Base-by-base conservation (phyloP, 345 rosid genomes). In the Brassica juncea region DNA sequence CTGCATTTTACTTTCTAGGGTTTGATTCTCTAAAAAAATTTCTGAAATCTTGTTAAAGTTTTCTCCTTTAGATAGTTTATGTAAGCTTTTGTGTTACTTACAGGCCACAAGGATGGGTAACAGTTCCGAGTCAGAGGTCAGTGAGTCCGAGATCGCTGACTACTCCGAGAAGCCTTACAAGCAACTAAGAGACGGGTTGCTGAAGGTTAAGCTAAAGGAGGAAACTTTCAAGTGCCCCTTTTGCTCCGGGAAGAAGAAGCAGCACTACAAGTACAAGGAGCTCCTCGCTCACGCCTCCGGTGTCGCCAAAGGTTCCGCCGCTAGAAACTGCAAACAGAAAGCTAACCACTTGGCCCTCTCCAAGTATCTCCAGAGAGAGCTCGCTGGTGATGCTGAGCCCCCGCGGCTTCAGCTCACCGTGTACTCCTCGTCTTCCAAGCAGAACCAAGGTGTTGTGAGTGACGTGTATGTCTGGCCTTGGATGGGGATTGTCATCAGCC, bases 171-270 rank as follows among this genome's bases (percentile, higher is more conserved):
- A 87, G 71, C 97, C 97, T 2, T 91, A 92, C 76, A 82, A 79
- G 30, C 82, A 77, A 31, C 70, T 94, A 25, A 77, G 25, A 62
- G 52, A 85, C 9, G 94, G 94, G 11, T 73, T 77, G 21, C 77
- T 66, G 68, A 91, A 85, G 78, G 98, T 94, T 2, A 86, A 85
- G 84, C 86, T 84, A 31, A 89, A 85, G 81, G 89, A 80, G 77
- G 91, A 87, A 32, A 49, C 44, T 67, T 80, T 94, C 71, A 86
- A 89, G 79, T 94, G 98, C 84, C 97, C 97, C 8, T 92, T 88
- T 79, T 94, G 98, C 69, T 52, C 86, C 0, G 98, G 97, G 59
- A 94, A 94, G 88, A 94, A 94, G 86, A 94, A 91, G 74, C 97
- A 88, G 52, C 86, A 86, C 19, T 91, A 94, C 85, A 89, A 90